A percentile compares a stretch with the other conserved stretches of the same genome.
Evolutionary conservation across 805 yeast species (phyloP).

Genomic region (Zygoascus ofunaensis): DNA sequence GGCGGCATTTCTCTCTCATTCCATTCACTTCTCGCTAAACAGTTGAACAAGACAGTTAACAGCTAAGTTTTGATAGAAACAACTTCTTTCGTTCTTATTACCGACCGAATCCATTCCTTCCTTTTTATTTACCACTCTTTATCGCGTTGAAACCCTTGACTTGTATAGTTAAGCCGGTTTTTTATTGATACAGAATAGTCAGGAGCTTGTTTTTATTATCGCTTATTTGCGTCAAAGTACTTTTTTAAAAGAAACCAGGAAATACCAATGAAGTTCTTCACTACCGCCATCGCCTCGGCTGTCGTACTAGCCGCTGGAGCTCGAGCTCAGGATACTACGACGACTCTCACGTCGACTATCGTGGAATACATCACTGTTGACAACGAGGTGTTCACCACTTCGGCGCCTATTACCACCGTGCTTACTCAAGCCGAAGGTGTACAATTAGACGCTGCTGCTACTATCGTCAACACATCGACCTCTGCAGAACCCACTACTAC

Average conservation of each 20-base stretch:
- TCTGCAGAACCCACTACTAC: constrained; percentile 1
- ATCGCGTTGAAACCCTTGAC: too few species aligned
- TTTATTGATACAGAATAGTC: too few species aligned
- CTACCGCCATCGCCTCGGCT: constrained; percentile 7
- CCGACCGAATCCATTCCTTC: not conserved
- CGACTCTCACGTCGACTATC: constrained; percentile 18
- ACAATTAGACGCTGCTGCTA: constrained; percentile 13
- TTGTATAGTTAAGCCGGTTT: too few species aligned
- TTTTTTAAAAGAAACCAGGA: not conserved
- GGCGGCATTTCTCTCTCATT: too few species aligned
- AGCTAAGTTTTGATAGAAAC: too few species aligned
- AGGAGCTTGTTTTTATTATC: too few species aligned
- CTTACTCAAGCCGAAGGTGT: constrained; percentile 9
- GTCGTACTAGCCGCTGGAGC: constrained; percentile 5
- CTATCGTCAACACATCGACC: constrained; percentile 1
- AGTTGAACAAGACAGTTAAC: too few species aligned
- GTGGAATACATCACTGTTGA: constrained; percentile 18
- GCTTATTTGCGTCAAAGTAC: too few species aligned
- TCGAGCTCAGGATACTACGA: constrained; percentile 14
- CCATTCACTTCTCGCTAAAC: too few species aligned
- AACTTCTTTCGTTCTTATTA: not conserved
- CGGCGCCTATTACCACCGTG: constrained; percentile 12
- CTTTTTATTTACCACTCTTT: not conserved
- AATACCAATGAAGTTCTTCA: constrained; percentile 11
- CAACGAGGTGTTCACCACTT: constrained; percentile 7